Base-by-base conservation (phyloP, 352 stramenopile species). In the Aphanomyces invadans region DNA sequence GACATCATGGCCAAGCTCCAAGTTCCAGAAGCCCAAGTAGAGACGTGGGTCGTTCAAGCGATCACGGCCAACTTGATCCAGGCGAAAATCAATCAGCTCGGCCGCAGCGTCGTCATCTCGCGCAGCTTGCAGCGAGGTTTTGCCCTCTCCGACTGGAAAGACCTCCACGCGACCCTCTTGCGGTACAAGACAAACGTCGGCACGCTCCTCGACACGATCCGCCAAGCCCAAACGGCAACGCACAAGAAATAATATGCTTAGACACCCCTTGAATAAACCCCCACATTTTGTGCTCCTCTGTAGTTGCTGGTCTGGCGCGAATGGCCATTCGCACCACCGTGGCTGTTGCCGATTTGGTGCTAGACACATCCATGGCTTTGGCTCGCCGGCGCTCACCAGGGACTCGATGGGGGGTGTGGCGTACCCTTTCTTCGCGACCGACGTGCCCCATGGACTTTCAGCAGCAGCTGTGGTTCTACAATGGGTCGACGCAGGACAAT, bases 41-140 rank as follows among this genome's bases (percentile, higher is more conserved):
- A 98, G 77, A 86, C 90, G 70, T 98, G 91, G 91, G 87, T 98
- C 53, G 95, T 98, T 69, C 83, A 84, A 53, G 92, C 89, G 59
- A 96, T 98, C 70, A 96, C 87, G 44, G 81, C 81, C 32, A 90
- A 90, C 33, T 70, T 98, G 23, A 78, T 98, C 66, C 84, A 76
- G 31, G 94, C 94, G 65, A 98, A 98, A 76, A 97, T 98, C 73
- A 92, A 98, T 76, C 94, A 98, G 72, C 76, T 98, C 60, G 78
- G 83, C 57, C 79, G 91, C 68, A 94, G 89, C 21, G 87, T 98
- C 31, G 87, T 97, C 69, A 81, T 95, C 54, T 88, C 80, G 48
- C 81, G 79, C 63, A 77, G 75, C 53, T 73, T 92, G 55, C 75
- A 88, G 73, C 82, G 84, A 45, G 74, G 81, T 38, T 97, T 98